These are phyloP conservation scores for Taphrina confusa DNA, from an alignment of 1,139 yeast genomes.

Conservation along the genomic window DNA sequence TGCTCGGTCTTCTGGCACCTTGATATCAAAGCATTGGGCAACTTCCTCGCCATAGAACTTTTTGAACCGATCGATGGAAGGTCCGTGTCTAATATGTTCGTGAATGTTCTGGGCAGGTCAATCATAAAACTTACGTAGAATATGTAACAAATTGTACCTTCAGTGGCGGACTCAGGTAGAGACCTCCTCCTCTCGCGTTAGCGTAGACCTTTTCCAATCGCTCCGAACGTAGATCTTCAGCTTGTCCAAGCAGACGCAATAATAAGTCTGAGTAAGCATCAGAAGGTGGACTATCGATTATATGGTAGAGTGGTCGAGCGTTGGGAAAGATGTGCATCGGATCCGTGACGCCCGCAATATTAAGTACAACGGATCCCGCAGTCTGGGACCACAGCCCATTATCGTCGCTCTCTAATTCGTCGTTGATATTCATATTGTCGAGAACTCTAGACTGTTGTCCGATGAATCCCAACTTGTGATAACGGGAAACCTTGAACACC, in stretches of 20 bases:
- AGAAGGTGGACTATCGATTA: conserved; percentile 34
- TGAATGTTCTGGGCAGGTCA: conserved; percentile 22
- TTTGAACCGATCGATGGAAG: conserved; percentile 20
- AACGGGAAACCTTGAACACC: conserved; percentile 32
- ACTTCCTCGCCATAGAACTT: conserved; percentile 29
- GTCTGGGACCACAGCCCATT: conserved; percentile 21
- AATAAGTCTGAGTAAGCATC: conserved; percentile 34
- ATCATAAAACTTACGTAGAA: conserved; percentile 13
- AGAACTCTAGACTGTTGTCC: conserved; percentile 34
- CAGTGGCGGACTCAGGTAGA: conserved; percentile 32
- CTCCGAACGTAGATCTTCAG: conserved; percentile 21
- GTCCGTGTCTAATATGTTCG: conserved; percentile 33
- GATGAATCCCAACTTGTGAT: conserved; percentile 32
- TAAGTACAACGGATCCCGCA: conserved; percentile 31
- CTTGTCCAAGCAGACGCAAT: conserved; percentile 29
- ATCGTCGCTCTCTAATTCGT: neutral
- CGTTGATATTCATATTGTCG: conserved; percentile 15
- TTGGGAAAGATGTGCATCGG: conserved; percentile 32
- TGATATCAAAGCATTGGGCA: conserved; percentile 32
- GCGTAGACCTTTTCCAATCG: conserved; percentile 29
- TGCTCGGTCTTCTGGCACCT: conserved; percentile 31
- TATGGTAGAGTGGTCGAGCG: conserved; percentile 31
- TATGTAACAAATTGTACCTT: neutral
- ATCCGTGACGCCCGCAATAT: conserved; percentile 34
- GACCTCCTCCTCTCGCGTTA: conserved; percentile 35